These are phyloP conservation scores for Phaeosphaeriaceae sp. DNA, from an alignment of 2,329 filamentous ascomycete species.

Conservation along the genomic window DNA sequence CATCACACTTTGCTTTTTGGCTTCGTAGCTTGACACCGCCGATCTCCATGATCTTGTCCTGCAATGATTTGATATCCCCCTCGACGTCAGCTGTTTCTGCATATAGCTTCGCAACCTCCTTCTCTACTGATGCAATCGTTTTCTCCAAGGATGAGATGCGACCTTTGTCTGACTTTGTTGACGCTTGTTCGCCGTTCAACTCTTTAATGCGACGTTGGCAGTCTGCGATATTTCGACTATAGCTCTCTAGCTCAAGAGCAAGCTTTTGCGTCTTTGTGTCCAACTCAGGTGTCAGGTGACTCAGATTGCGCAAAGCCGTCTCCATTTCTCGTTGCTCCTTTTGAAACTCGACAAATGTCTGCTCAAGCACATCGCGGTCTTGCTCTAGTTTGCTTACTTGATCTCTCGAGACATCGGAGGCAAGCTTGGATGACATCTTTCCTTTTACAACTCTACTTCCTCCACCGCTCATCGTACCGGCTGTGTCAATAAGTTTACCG, in stretches of 20 bases:
- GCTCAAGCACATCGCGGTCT: constrained; percentile 84
- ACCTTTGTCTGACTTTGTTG: constrained; percentile 78
- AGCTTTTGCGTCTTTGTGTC: constrained; percentile 94
- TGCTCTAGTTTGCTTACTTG: constrained; percentile 86
- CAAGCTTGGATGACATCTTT: constrained; percentile 94
- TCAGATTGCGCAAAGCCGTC: constrained; percentile 71
- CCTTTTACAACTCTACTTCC: constrained; percentile 89
- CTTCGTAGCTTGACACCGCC: constrained; percentile 90
- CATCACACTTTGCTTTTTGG: constrained; percentile 90
- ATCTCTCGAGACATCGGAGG: constrained; percentile 85
- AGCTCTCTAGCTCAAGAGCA: constrained; percentile 84
- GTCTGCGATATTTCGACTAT: constrained; percentile 82
- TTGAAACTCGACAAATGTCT: constrained; percentile 83
- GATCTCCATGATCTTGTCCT: constrained; percentile 98
- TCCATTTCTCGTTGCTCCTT: constrained; percentile 84
- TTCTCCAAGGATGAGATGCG: constrained; percentile 76
- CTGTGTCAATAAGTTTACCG: constrained; percentile 95
- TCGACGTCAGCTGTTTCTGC: constrained; percentile 89
- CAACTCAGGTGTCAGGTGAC: constrained; percentile 78
- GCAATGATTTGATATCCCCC: constrained; percentile 87
- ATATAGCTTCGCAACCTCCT: constrained; percentile 79
- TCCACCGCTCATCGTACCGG: constrained; percentile 98
- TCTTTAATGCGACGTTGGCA: constrained; percentile 85
- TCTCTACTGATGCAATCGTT: constrained; percentile 75
- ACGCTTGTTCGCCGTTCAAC: constrained; percentile 78